Percentiles rank a stretch among this genome's conserved stretches.
These are phyloP conservation scores for Spathaspora gorwiae DNA, from an alignment of 805 yeast species.

Conservation along the genomic window DNA sequence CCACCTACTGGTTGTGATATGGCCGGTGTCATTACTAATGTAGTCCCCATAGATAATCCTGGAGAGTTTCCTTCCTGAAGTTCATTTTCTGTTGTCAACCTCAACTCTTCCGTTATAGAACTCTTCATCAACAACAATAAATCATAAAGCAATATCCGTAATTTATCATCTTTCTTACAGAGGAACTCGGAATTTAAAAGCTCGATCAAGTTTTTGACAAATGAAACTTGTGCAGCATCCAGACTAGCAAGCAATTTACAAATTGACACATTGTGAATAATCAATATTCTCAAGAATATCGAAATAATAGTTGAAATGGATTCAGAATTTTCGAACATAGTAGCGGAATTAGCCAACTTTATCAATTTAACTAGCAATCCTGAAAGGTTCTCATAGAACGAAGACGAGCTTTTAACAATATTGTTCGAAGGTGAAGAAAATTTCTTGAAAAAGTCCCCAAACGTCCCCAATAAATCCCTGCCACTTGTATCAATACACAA, in stretches of 20 bases:
- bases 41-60: background rate
- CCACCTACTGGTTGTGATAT: background rate
- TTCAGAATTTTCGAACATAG: background rate
- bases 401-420: conserved; percentile 14
- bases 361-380: conserved; percentile 19
- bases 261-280: conserved; percentile 51
- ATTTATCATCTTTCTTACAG: conserved; percentile 33
- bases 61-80: conserved; percentile 6
- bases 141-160: conserved; percentile 57
- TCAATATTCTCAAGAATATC: conserved; percentile 49
- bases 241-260: conserved; percentile 41
- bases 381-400: conserved; percentile 19
- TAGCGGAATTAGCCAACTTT: conserved; percentile 5
- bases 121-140: conserved; percentile 50
- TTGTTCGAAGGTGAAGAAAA: conserved; percentile 35
- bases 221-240: conserved; percentile 35
- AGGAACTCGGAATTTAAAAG: conserved; percentile 43
- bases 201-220: conserved; percentile 44
- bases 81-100: conserved; percentile 4
- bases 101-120: conserved; percentile 21
- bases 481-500: conserved; percentile 4
- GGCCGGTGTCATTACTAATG: background rate
- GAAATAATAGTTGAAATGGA: conserved; percentile 33
- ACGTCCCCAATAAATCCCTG: conserved; percentile 28
- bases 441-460: conserved; percentile 44